Percentiles rank a stretch among this genome's conserved stretches.
phyloP scores from a whole-genome alignment of 1,139 yeast genomes.

The Debaryomyces sp. region DNA sequence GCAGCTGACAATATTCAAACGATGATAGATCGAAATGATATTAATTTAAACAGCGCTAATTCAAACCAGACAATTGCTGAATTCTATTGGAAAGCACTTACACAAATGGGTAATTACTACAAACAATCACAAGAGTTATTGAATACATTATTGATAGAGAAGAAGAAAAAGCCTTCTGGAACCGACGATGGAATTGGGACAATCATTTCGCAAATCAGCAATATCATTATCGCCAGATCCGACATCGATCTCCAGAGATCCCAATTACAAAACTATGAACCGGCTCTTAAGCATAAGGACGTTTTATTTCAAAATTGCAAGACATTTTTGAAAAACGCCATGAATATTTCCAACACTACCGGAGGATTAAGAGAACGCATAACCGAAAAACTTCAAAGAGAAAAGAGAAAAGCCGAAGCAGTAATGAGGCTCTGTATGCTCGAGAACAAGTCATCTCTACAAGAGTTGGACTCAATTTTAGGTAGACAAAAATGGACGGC shows the following conservation, averaged over 20 bases:
- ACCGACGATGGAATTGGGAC: conserved; percentile 34
- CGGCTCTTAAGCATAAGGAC: conserved; percentile 30
- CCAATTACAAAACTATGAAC: conserved; percentile 28
- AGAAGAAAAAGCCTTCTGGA: conserved; percentile 20
- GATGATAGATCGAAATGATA: conserved; percentile 40
- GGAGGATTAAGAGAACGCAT: conserved; percentile 56
- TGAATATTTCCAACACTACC: conserved; percentile 44
- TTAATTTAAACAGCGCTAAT: conserved; percentile 18
- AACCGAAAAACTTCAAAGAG: conserved; percentile 45
- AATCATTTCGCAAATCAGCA: conserved; percentile 43
- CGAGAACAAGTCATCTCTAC: conserved; percentile 37
- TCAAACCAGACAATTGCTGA: conserved; percentile 15
- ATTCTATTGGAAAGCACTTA: conserved; percentile 41
- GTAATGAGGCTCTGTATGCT: conserved; percentile 47
- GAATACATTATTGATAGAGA: conserved; percentile 17
- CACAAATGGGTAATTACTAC: conserved; percentile 38
- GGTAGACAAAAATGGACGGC: conserved; percentile 37
- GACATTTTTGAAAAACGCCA: conserved; percentile 49
- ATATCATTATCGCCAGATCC: conserved; percentile 50
- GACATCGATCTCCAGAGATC: conserved; percentile 57
- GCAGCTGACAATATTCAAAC: conserved; percentile 49
- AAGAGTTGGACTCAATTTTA: conserved; percentile 41
- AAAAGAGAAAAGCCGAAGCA: conserved; percentile 48
- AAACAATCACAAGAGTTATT: conserved; percentile 44
- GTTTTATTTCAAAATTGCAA: conserved; percentile 41